Conservation (phyloP, 352 stramenopile genomes). For the Phytophthora syringae region DNA sequence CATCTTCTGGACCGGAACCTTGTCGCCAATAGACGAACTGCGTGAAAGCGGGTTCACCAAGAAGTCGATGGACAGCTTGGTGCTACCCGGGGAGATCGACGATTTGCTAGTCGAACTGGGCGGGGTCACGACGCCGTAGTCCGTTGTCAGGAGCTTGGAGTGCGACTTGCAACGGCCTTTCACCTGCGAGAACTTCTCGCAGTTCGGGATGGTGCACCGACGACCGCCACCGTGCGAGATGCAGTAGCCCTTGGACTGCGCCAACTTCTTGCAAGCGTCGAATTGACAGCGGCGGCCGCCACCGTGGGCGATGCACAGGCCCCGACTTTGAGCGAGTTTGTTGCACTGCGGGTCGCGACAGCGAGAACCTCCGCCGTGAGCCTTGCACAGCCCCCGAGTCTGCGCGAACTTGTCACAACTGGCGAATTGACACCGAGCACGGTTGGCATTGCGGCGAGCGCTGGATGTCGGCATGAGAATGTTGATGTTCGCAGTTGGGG, state of each 20-base stretch:
- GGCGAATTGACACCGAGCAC: slow-evolving; percentile 73
- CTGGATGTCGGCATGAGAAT: slow-evolving; percentile 45
- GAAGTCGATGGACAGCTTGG: slow-evolving; percentile 70
- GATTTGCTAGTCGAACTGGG: slow-evolving; percentile 23
- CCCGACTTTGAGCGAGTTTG: slow-evolving; percentile 82
- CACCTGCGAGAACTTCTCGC: slow-evolving; percentile 90
- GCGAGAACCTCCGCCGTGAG: slow-evolving; percentile 81
- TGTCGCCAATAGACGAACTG: slow-evolving; percentile 39
- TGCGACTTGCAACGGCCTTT: slow-evolving; percentile 88
- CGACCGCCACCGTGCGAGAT: slow-evolving; percentile 83
- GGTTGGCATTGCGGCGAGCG: slow-evolving; percentile 70
- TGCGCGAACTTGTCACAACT: slow-evolving; percentile 89
- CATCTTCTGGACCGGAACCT: slow-evolving; percentile 14
- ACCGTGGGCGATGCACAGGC: slow-evolving; percentile 82
- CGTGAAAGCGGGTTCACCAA: slow-evolving; percentile 53
- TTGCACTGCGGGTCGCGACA: slow-evolving; percentile 80
- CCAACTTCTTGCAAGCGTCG: slow-evolving; percentile 74
- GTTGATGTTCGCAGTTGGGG: slow-evolving; percentile 29
- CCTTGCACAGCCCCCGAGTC: slow-evolving; percentile 82
- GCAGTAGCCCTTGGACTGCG: slow-evolving; percentile 83
- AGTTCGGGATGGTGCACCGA: slow-evolving; percentile 74
- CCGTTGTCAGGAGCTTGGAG: slow-evolving; percentile 65
- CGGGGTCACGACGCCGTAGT: slow-evolving; percentile 35
- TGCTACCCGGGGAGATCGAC: slow-evolving; percentile 35
- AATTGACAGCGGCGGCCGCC: slow-evolving; percentile 78